Percentiles rank a stretch among this genome's conserved stretches.
Conservation (phyloP, 106 monocot species). For the Triglochin maritima region DNA sequence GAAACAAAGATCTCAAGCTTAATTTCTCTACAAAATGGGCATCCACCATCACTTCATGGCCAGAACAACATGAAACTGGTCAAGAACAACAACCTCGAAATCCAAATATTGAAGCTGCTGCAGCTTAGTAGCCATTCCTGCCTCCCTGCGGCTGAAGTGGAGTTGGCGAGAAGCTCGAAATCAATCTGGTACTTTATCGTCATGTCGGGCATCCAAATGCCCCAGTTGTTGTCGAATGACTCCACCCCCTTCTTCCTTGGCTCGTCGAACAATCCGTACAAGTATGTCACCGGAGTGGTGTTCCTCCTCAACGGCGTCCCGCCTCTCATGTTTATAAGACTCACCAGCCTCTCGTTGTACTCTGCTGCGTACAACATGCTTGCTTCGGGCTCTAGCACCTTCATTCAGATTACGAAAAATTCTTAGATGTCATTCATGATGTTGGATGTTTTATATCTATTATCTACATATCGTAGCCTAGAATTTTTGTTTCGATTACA, state of each 20-base stretch:
- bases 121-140: no score
- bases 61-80: no score
- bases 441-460: no score
- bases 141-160: no score
- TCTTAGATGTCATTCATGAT: no score
- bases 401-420: not conserved
- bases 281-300: conserved; percentile 7
- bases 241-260: not conserved
- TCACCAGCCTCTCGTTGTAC: conserved; percentile 19
- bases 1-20: no score
- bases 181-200: not conserved
- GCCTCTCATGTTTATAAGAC: not conserved
- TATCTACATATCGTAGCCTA: no score
- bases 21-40: no score
- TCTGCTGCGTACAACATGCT: conserved; percentile 3
- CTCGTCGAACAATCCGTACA: conserved; percentile 12
- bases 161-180: not conserved
- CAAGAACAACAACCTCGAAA: no score
- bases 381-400: not conserved
- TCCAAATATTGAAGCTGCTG: no score
- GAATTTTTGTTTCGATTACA: no score
- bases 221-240: not conserved
- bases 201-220: conserved; percentile 3
- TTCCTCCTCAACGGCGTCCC: conserved; percentile 9
- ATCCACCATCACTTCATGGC: no score